These are phyloP conservation scores for Diaporthe sp. DNA, from an alignment of 2,329 filamentous ascomycete genomes.

Conservation along the genomic window DNA sequence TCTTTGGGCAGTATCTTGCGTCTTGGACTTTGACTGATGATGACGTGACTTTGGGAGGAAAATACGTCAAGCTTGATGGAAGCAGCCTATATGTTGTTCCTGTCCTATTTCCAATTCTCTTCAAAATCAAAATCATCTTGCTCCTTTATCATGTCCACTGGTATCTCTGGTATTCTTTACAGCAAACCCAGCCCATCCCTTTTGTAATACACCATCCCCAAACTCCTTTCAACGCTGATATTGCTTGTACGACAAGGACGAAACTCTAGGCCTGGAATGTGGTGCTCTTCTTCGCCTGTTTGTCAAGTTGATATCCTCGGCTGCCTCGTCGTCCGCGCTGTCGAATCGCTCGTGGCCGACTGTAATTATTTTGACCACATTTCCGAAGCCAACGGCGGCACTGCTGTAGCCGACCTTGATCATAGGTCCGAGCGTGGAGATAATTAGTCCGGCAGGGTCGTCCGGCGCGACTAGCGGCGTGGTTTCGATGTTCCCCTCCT, in stretches of 20 bases:
- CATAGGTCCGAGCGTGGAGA: conserved; percentile 75
- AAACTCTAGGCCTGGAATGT: conserved; percentile 43
- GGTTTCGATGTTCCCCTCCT: conserved; percentile 59
- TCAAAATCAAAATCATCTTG: conserved; percentile 9
- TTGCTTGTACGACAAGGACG: conserved; percentile 39
- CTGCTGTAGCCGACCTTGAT: conserved; percentile 72
- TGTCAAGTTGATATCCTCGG: conserved; percentile 49
- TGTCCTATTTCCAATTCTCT: background rate
- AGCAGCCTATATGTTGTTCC: background rate
- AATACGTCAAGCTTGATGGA: background rate
- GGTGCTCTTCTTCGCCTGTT: conserved; percentile 51
- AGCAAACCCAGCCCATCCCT: background rate
- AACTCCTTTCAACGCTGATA: conserved; percentile 24
- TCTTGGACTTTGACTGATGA: background rate
- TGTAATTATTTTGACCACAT: conserved; percentile 78
- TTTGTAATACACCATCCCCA: background rate
- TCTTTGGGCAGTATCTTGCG: background rate
- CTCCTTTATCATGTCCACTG: conserved; percentile 19
- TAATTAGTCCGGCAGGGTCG: conserved; percentile 66
- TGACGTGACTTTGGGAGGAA: background rate
- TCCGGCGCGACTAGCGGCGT: conserved; percentile 55
- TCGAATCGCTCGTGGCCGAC: conserved; percentile 76
- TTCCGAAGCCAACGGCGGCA: conserved; percentile 78
- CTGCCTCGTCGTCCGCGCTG: conserved; percentile 48
- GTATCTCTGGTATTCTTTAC: conserved; percentile 27